Evolutionary conservation across 768 basidiomycete genomes (phyloP).

Genomic region (Auriscalpium microsporum): DNA sequence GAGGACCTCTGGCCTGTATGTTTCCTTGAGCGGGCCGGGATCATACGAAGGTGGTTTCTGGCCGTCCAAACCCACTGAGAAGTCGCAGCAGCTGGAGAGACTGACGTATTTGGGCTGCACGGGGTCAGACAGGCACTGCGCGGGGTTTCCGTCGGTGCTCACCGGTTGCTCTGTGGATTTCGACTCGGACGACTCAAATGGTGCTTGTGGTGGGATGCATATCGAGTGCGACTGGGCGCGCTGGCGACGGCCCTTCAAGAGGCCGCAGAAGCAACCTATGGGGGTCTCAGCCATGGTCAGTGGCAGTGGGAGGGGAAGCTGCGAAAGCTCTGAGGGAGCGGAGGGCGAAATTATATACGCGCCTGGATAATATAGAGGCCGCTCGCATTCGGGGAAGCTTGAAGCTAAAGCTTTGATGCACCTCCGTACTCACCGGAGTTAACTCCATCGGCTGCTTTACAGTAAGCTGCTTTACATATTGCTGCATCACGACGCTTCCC

Average conservation of each 20-base stretch:
- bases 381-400: slow-evolving; percentile 1
- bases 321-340: neutral
- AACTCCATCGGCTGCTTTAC: slow-evolving; percentile 6
- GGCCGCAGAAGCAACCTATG: neutral
- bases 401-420: slow-evolving; percentile 6
- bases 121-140: neutral
- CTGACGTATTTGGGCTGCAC: slow-evolving; percentile 10
- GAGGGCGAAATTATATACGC: slow-evolving; percentile 1
- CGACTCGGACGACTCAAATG: too few species aligned
- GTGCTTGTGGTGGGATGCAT: neutral
- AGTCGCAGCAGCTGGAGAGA: slow-evolving; percentile 13
- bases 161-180: neutral
- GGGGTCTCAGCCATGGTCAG: neutral
- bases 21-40: neutral
- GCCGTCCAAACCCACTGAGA: slow-evolving; percentile 1
- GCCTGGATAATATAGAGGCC: neutral
- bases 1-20: slow-evolving; percentile 30
- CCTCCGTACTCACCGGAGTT: slow-evolving; percentile 14
- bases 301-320: neutral
- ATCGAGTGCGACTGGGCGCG: neutral
- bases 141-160: neutral
- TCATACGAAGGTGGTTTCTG: slow-evolving; percentile 17
- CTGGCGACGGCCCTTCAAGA: slow-evolving; percentile 1
- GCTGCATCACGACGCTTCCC: neutral
- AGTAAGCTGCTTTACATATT: too few species aligned